These are phyloP conservation scores for Leptographium wingfieldii DNA, from an alignment of 2,329 filamentous ascomycete species.

Conservation along the genomic window DNA sequence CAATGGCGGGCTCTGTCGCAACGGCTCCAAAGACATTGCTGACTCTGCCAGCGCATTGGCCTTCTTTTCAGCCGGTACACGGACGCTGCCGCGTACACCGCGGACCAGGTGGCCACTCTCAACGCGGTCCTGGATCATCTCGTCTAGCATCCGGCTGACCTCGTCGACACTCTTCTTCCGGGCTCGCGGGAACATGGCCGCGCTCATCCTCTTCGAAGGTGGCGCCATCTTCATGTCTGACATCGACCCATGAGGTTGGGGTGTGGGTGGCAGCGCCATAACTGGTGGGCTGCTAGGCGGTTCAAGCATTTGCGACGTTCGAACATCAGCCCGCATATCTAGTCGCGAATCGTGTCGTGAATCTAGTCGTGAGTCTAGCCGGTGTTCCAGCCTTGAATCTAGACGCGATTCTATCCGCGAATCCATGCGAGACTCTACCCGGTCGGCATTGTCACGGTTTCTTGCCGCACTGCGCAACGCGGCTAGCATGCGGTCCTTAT, in stretches of 20 bases:
- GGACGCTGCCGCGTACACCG: constrained; percentile 53
- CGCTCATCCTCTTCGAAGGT: constrained; percentile 4
- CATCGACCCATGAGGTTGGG: constrained; percentile 2
- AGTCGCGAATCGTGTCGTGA: constrained; percentile 17
- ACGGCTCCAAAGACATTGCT: constrained; percentile 9
- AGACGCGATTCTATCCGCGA: constrained; percentile 18
- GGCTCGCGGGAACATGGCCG: constrained; percentile 25
- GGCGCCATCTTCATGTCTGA: constrained; percentile 2
- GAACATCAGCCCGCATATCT: constrained; percentile 17
- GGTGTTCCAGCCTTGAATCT: constrained; percentile 18
- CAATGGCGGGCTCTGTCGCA: constrained; percentile 17
- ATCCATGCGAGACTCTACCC: constrained; percentile 20
- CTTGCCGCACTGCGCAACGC: constrained; percentile 76
- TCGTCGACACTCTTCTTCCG: constrained; percentile 68
- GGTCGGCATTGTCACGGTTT: constrained; percentile 70
- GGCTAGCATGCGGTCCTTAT: constrained; percentile 87
- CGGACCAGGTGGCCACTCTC: constrained; percentile 62
- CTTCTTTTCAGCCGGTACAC: constrained; percentile 30
- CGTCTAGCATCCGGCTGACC: constrained; percentile 85
- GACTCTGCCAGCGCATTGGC: constrained; percentile 12
- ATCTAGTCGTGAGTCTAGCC: constrained; percentile 18
- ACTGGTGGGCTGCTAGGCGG: constrained; percentile 16
- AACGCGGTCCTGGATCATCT: constrained; percentile 88
- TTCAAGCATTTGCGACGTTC: constrained; percentile 21
- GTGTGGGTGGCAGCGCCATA: constrained; percentile 13